phyloP scores from a whole-genome alignment of 78 protist species.

The Monocercomonoides exilis region DNA sequence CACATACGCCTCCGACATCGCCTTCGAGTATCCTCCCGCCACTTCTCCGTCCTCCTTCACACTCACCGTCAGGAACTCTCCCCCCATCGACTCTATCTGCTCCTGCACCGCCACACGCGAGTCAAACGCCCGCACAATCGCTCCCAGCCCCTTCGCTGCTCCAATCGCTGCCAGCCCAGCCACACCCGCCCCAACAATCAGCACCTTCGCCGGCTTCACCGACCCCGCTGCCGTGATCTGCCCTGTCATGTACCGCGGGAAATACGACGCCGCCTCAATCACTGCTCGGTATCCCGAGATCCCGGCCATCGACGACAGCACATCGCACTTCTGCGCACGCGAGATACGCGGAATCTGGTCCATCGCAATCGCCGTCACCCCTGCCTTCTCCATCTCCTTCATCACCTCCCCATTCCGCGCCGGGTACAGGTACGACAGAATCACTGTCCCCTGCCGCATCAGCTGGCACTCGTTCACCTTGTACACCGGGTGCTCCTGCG shows the following conservation, averaged over 20 bases:
- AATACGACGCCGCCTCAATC: conserved; percentile 67
- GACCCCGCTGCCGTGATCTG: conserved; percentile 94
- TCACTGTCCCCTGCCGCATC: not conserved
- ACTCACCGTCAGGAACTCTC: conserved; percentile 79
- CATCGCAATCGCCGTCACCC: conserved; percentile 68
- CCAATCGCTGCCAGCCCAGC: conserved; percentile 92
- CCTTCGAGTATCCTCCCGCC: conserved; percentile 90
- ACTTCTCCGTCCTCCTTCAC: conserved; percentile 75
- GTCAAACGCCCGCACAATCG: conserved; percentile 91
- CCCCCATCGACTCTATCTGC: conserved; percentile 90
- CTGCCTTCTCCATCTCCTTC: not conserved
- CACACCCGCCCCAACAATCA: conserved; percentile 87
- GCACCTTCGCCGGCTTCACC: conserved; percentile 81
- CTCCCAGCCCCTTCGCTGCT: conserved; percentile 71
- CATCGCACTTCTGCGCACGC: conserved; percentile 86
- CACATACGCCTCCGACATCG: conserved; percentile 75
- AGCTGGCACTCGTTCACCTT: conserved; percentile 10
- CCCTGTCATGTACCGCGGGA: conserved; percentile 78
- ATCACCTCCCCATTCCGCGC: not conserved
- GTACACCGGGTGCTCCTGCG: not conserved
- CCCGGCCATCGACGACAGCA: conserved; percentile 82
- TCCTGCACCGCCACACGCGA: conserved; percentile 85
- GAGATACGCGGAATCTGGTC: conserved; percentile 78
- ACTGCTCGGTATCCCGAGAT: conserved; percentile 92
- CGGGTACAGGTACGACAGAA: conserved; percentile 17